Conservation (phyloP, 2,329 filamentous ascomycete species). For the Helminthosporium solani region DNA sequence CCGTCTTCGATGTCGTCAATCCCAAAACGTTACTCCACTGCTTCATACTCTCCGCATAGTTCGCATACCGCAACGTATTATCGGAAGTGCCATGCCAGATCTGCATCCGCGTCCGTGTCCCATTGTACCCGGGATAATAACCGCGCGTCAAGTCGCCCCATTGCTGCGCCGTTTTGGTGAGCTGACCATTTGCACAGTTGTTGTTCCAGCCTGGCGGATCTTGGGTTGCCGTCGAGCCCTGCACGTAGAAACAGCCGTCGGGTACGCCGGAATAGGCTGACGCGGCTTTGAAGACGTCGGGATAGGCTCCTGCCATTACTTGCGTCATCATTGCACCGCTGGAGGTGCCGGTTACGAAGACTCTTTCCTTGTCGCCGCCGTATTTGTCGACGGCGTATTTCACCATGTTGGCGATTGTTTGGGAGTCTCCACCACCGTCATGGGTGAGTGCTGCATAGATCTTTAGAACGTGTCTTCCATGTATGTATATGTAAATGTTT, state of each 20-base stretch:
- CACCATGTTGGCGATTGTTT: constrained; percentile 24
- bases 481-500: background rate
- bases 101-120: constrained; percentile 15
- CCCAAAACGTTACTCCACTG: constrained; percentile 30
- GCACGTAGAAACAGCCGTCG: constrained; percentile 53
- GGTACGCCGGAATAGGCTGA: constrained; percentile 56
- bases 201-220: constrained; percentile 39
- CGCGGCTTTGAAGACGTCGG: constrained; percentile 56
- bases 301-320: constrained; percentile 54
- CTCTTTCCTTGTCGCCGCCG: constrained; percentile 15
- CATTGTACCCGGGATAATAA: constrained; percentile 19
- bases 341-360: constrained; percentile 15
- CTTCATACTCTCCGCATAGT: constrained; percentile 29
- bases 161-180: constrained; percentile 15
- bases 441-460: constrained; percentile 17
- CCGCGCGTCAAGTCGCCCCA: constrained; percentile 18
- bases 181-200: constrained; percentile 18
- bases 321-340: constrained; percentile 25
- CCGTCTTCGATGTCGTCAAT: constrained; percentile 15
- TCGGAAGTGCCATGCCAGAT: constrained; percentile 21
- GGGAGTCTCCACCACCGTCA: constrained; percentile 23
- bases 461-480: background rate
- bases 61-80: constrained; percentile 17
- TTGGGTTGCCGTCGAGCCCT: constrained; percentile 27
- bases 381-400: constrained; percentile 20